These are phyloP conservation scores for Ascochyta pisi DNA, from an alignment of 2,329 filamentous ascomycete species.

Conservation along the genomic window DNA sequence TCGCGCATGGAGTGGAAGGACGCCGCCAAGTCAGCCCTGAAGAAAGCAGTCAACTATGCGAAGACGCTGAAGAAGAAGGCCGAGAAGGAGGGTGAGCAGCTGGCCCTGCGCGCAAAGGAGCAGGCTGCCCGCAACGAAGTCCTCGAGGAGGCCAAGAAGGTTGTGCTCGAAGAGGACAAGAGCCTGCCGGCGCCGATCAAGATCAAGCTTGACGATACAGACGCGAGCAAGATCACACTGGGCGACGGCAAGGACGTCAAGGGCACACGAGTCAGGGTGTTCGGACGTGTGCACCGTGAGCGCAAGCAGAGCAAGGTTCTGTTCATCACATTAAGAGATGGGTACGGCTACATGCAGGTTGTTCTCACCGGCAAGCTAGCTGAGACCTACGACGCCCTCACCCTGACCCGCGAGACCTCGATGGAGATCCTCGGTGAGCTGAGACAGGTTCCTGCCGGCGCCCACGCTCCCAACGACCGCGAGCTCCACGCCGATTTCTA, in stretches of 20 bases:
- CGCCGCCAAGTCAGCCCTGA: slow-evolving; percentile 81
- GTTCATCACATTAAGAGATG: slow-evolving; percentile 86
- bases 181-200: slow-evolving; percentile 75
- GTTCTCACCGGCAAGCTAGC: slow-evolving; percentile 81
- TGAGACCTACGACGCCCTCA: slow-evolving; percentile 90
- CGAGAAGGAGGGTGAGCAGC: slow-evolving; percentile 75
- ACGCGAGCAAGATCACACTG: slow-evolving; percentile 62
- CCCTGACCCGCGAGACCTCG: slow-evolving; percentile 85
- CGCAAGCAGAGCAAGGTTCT: slow-evolving; percentile 83
- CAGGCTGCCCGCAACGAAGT: slow-evolving; percentile 73
- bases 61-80: slow-evolving; percentile 85
- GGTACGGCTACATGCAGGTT: slow-evolving; percentile 85
- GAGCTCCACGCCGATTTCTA: slow-evolving; percentile 93
- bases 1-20: slow-evolving; percentile 77
- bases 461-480: slow-evolving; percentile 80
- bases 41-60: slow-evolving; percentile 79
- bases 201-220: slow-evolving; percentile 77
- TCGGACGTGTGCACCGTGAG: slow-evolving; percentile 82
- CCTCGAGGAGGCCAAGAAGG: slow-evolving; percentile 83
- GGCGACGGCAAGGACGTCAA: slow-evolving; percentile 60
- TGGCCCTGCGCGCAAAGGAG: slow-evolving; percentile 74
- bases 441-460: slow-evolving; percentile 77
- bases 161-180: slow-evolving; percentile 72
- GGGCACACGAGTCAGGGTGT: slow-evolving; percentile 78
- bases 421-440: slow-evolving; percentile 85